Evolutionary conservation across 371 early-diverging fungal genomes (phyloP).

Genomic region (Mortierella sp.): DNA sequence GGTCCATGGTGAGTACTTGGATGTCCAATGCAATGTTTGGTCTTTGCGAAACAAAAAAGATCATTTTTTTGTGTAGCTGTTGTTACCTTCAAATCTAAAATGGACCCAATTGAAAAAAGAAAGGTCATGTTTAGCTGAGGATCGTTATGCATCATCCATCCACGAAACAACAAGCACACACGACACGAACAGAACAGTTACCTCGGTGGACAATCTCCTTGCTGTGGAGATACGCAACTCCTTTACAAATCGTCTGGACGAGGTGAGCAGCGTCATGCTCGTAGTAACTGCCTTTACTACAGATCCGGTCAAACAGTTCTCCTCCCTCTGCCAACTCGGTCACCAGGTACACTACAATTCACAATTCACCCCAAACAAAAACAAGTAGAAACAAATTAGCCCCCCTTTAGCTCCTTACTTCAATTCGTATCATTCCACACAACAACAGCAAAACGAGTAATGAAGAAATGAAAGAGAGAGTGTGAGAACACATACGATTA

Average conservation of each 20-base stretch:
- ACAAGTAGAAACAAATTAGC: background rate
- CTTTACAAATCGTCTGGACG: constrained; percentile 78
- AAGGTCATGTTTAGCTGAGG: background rate
- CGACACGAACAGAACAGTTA: constrained; percentile 30
- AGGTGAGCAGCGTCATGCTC: constrained; percentile 90
- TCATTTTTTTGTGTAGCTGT: background rate
- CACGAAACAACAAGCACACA: background rate
- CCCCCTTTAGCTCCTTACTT: background rate
- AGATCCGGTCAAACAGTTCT: constrained; percentile 93
- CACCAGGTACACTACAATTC: constrained; percentile 83
- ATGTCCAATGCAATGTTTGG: too few species aligned
- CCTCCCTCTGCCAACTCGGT: constrained; percentile 94
- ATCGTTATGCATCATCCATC: background rate
- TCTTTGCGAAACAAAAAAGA: background rate
- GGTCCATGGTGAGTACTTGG: background rate
- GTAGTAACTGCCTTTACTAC: constrained; percentile 80
- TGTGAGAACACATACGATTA: constrained; percentile 69
- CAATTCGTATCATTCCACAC: background rate
- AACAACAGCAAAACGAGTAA: background rate
- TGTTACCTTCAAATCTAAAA: constrained; percentile 16
- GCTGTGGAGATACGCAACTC: constrained; percentile 86
- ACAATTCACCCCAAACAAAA: background rate
- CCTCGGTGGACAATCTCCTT: constrained; percentile 90
- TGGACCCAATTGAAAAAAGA: background rate
- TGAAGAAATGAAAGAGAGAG: background rate